Percentiles rank a stretch among this genome's conserved stretches.
phyloP scores from a whole-genome alignment of 148 eudicot species.

The Rhododendron ovatum region DNA sequence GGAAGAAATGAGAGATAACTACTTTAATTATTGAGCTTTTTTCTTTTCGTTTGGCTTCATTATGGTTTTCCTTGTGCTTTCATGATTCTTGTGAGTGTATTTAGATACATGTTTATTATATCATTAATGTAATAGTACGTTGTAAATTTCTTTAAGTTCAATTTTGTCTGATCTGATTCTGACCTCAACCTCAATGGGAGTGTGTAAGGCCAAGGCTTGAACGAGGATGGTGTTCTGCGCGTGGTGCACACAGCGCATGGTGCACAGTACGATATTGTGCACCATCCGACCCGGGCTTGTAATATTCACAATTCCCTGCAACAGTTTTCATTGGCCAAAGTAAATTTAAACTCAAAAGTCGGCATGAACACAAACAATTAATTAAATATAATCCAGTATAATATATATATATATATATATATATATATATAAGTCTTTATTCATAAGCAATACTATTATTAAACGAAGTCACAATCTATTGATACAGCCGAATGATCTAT shows the following conservation, averaged over 20 bases:
- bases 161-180: neutral
- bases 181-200: neutral
- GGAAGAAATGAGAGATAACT: neutral
- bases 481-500: neutral
- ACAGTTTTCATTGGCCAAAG: constrained; percentile 2
- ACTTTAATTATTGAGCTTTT: neutral
- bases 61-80: neutral
- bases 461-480: neutral
- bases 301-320: neutral
- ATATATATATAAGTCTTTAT: too few relatives aligned
- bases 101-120: neutral
- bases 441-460: neutral
- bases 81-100: neutral
- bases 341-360: neutral
- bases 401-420: too few relatives aligned
- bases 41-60: neutral
- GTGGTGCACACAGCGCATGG: too few relatives aligned
- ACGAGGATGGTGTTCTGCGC: too few relatives aligned
- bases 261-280: too few relatives aligned
- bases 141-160: neutral
- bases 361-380: neutral
- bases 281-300: neutral
- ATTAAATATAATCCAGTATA: neutral
- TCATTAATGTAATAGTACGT: neutral
- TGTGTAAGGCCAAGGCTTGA: neutral